Conservation (phyloP, 441 rosid species). For the Pelargonium citronellum region DNA sequence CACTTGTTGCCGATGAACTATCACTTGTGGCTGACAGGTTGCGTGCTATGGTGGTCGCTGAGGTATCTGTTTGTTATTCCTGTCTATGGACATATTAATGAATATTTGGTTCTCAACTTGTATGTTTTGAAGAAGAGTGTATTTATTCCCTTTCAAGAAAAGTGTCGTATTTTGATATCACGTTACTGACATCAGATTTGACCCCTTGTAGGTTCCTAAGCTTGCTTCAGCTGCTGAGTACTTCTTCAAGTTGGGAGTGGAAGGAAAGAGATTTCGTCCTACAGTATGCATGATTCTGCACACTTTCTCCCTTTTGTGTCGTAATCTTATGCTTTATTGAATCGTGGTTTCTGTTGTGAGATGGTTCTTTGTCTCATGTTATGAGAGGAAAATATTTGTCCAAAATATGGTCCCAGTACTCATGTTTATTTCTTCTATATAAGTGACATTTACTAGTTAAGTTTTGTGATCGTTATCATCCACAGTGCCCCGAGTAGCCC, state of each 20-base stretch:
- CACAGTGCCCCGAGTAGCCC: too few species aligned
- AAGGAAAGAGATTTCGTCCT: slow-evolving; percentile 91
- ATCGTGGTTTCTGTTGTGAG: background rate
- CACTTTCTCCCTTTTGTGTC: slow-evolving; percentile 2
- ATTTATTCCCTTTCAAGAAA: background rate
- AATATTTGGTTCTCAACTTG: background rate
- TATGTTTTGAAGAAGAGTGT: background rate
- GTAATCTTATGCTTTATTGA: slow-evolving; percentile 2
- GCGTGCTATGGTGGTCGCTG: slow-evolving; percentile 80
- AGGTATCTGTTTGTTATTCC: slow-evolving; percentile 38
- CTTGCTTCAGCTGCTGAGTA: slow-evolving; percentile 97
- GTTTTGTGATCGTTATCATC: background rate
- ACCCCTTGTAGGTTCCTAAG: slow-evolving; percentile 62
- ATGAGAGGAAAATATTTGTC: background rate
- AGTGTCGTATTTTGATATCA: background rate
- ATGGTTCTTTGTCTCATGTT: background rate
- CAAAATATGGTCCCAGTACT: background rate
- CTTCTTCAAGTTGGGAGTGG: slow-evolving; percentile 82
- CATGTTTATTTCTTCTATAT: background rate
- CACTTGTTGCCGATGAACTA: slow-evolving; percentile 92
- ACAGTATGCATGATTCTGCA: slow-evolving; percentile 38
- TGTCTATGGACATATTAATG: slow-evolving; percentile 8
- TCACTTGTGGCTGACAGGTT: slow-evolving; percentile 61
- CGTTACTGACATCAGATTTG: slow-evolving; percentile 14
- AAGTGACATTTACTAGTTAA: background rate